A percentile compares a stretch with the other conserved stretches of the same genome.
Conservation (phyloP, 1,284 basidiomycete genomes). For the Austroboletus niveus region DNA sequence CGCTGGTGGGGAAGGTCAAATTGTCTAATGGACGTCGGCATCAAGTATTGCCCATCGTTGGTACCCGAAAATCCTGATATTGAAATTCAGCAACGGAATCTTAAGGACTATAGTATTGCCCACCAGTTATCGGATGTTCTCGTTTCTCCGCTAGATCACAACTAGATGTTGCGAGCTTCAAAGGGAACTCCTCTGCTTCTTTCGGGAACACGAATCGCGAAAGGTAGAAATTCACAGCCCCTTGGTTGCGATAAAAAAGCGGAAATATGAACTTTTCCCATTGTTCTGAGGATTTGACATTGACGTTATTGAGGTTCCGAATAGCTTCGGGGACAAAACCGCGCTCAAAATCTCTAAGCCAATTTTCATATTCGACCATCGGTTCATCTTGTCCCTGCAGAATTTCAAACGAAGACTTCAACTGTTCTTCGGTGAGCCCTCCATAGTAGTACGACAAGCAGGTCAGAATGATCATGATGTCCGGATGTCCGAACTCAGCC, state of each 20-base stretch:
- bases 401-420: constrained; percentile 37
- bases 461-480: constrained; percentile 45
- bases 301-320: constrained; percentile 24
- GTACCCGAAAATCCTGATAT: constrained; percentile 10
- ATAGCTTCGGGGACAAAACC: constrained; percentile 28
- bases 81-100: neutral
- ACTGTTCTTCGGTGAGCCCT: constrained; percentile 40
- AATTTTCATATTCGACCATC: constrained; percentile 39
- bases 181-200: constrained; percentile 40
- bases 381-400: constrained; percentile 44
- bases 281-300: constrained; percentile 39
- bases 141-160: constrained; percentile 32
- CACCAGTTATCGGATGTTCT: neutral
- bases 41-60: constrained; percentile 1
- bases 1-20: constrained; percentile 12
- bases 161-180: too few species aligned
- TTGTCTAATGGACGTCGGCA: constrained; percentile 12
- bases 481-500: constrained; percentile 55
- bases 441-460: constrained; percentile 50
- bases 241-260: constrained; percentile 36
- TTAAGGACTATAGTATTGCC: neutral
- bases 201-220: constrained; percentile 24
- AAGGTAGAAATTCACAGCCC: constrained; percentile 48
- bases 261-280: constrained; percentile 31
- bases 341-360: constrained; percentile 28